Percentiles rank a stretch among this genome's conserved stretches.
Conservation (phyloP, 140 eudicot genomes). For the Senecio squalidus region DNA sequence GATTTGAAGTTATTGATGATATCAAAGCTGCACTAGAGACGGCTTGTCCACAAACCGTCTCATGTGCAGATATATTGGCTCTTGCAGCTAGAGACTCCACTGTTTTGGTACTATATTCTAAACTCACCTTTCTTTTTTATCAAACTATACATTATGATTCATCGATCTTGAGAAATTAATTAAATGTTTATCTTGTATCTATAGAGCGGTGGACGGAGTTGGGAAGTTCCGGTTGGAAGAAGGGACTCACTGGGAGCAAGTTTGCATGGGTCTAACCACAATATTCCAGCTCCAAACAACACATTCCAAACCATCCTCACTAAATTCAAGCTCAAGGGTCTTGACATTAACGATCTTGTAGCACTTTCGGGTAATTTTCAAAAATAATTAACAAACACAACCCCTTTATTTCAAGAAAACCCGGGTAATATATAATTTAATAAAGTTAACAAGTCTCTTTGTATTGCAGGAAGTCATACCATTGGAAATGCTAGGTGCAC, state of each 20-base stretch:
- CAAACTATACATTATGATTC: not conserved
- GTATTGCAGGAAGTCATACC: conserved; percentile 71
- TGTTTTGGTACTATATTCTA: conserved; percentile 38
- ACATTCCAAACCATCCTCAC: conserved; percentile 82
- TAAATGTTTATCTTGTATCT: not conserved
- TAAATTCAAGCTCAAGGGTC: conserved; percentile 69
- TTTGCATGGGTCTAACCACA: conserved; percentile 71
- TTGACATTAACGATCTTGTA: conserved; percentile 73
- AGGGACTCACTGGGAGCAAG: conserved; percentile 80
- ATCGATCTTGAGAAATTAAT: not conserved
- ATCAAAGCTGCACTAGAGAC: conserved; percentile 81
- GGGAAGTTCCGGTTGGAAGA: conserved; percentile 96
- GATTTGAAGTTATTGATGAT: conserved; percentile 76
- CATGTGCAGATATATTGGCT: conserved; percentile 88
- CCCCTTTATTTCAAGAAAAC: not conserved
- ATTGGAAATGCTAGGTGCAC: conserved; percentile 78
- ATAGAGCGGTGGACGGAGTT: conserved; percentile 79
- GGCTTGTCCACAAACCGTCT: conserved; percentile 72
- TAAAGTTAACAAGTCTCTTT: not conserved
- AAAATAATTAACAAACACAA: not conserved
- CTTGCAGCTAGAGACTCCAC: conserved; percentile 87
- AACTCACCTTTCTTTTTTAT: no score
- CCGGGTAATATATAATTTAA: not conserved
- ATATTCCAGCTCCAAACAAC: conserved; percentile 90
- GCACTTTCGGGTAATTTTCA: conserved; percentile 64